Conservation (phyloP, 1,139 yeast genomes). For the Debaryomyces sp. region DNA sequence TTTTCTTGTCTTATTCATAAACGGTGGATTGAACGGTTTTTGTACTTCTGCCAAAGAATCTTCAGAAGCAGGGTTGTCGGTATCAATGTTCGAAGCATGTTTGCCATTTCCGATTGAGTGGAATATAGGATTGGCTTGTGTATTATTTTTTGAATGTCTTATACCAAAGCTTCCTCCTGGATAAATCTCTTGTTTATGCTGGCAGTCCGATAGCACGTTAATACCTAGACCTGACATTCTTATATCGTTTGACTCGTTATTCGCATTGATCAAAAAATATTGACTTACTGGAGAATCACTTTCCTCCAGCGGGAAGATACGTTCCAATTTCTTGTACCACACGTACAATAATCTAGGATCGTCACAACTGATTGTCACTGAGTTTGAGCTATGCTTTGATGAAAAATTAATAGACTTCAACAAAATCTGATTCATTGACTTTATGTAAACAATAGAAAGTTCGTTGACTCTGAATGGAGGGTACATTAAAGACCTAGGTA, state of each 20-base stretch:
- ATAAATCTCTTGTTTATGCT: not conserved
- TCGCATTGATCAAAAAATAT: constrained; percentile 25
- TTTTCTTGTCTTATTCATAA: constrained; percentile 9
- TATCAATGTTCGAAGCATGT: not conserved
- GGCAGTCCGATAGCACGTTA: constrained; percentile 27
- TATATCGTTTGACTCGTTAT: constrained; percentile 16
- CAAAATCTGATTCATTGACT: constrained; percentile 23
- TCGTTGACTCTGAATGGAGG: constrained; percentile 47
- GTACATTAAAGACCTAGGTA: constrained; percentile 35
- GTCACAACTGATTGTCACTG: constrained; percentile 19
- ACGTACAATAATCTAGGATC: constrained; percentile 21
- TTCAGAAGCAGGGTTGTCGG: not conserved
- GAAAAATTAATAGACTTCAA: constrained; percentile 32
- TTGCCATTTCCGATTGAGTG: not conserved
- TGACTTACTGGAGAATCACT: constrained; percentile 27
- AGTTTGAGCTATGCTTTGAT: constrained; percentile 1
- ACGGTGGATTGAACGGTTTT: constrained; percentile 3
- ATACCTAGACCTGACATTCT: constrained; percentile 41
- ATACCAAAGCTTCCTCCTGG: not conserved
- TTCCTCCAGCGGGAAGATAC: constrained; percentile 35
- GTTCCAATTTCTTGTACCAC: constrained; percentile 33
- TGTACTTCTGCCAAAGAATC: not conserved
- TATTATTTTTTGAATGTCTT: not conserved
- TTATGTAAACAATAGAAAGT: constrained; percentile 24
- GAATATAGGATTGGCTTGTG: not conserved